These are phyloP conservation scores for Fraxinus dipetala DNA, from an alignment of 305 asterid species.

Conservation along the genomic window DNA sequence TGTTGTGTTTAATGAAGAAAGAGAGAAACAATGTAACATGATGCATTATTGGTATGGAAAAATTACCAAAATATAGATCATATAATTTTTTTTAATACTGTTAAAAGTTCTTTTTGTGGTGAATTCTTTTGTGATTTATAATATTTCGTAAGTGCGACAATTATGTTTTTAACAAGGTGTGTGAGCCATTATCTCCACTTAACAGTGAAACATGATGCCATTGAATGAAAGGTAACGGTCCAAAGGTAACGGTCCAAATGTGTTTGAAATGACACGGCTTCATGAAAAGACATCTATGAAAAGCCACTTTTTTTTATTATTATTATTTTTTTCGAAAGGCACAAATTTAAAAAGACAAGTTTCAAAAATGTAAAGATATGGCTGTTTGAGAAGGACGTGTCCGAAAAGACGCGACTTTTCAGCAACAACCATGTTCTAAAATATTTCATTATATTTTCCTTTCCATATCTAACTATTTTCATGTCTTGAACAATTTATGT, in stretches of 20 bases:
- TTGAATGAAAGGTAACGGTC: background rate
- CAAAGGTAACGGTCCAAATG: background rate
- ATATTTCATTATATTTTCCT: too few relatives aligned
- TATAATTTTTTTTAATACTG: too few relatives aligned
- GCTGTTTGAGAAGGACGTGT: background rate
- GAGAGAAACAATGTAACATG: background rate
- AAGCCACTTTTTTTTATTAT: too few relatives aligned
- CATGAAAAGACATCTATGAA: background rate
- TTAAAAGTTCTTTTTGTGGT: too few relatives aligned
- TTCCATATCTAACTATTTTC: too few relatives aligned
- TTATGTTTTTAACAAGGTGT: too few relatives aligned
- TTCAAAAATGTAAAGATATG: background rate
- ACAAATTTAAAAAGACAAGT: background rate
- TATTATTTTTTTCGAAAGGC: too few relatives aligned
- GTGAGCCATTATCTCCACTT: background rate
- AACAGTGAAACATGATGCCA: background rate
- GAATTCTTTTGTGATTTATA: too few relatives aligned
- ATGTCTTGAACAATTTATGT: too few relatives aligned
- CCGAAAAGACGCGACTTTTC: too few relatives aligned
- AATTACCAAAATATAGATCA: too few relatives aligned
- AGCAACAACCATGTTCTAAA: background rate
- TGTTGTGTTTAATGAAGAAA: background rate
- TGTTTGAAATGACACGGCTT: background rate
- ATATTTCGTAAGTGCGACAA: background rate
- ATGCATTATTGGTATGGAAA: too few relatives aligned